phyloP scores from a whole-genome alignment of 257 asterid species.

The Fraxinus cuspidata region DNA sequence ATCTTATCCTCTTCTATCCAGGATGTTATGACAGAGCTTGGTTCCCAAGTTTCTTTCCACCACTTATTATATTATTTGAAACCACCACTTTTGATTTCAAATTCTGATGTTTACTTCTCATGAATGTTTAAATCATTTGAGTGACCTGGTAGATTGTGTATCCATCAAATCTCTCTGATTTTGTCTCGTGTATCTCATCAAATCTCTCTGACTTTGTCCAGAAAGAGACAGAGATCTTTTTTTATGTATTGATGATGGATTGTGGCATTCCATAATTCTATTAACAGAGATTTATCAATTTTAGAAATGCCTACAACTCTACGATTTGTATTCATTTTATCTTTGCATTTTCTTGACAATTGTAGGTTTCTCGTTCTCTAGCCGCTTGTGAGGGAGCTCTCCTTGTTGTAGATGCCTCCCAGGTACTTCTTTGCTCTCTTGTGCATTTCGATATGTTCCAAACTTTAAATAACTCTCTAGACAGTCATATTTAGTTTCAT shows the following conservation, averaged over 20 bases:
- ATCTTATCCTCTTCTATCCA: not conserved
- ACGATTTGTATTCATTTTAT: slow-evolving; percentile 25
- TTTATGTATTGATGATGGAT: not conserved
- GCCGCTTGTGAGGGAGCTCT: slow-evolving; percentile 99
- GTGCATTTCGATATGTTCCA: not conserved
- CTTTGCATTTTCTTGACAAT: slow-evolving; percentile 25
- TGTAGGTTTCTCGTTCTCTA: slow-evolving; percentile 98
- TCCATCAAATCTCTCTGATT: not conserved
- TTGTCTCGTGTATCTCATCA: not conserved
- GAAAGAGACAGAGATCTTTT: not conserved
- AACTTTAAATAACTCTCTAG: not conserved
- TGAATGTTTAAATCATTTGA: not conserved
- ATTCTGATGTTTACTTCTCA: not conserved
- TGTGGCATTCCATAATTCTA: not conserved
- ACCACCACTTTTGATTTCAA: not conserved
- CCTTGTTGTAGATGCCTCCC: slow-evolving; percentile 99
- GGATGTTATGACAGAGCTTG: not conserved
- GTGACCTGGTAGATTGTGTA: not conserved
- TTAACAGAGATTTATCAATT: not conserved
- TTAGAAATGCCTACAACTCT: not conserved
- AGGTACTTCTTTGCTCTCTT: slow-evolving; percentile 49
- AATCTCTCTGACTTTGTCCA: not conserved
- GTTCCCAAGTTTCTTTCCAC: not conserved
- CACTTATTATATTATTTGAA: not conserved
- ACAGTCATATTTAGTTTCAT: not conserved